Conservation (phyloP, 495 filamentous ascomycete genomes). For the Annulohypoxylon bovei region DNA sequence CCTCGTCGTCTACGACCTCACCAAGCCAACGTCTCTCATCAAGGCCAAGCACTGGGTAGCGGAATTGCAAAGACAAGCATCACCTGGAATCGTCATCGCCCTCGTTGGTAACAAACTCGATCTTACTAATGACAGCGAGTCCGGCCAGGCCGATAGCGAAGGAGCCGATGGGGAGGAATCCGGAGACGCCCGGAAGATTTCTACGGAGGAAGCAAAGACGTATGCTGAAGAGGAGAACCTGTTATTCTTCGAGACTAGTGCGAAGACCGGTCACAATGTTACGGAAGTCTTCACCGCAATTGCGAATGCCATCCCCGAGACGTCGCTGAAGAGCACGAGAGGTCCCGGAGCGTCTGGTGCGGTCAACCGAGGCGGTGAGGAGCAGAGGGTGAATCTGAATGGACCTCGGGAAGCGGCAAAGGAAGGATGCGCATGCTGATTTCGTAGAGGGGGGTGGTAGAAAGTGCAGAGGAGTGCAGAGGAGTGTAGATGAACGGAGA, state of each 20-base stretch:
- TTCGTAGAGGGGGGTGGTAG: not conserved
- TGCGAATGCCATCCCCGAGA: constrained; percentile 95
- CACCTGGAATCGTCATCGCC: constrained; percentile 96
- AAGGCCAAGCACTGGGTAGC: constrained; percentile 99
- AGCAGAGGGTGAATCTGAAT: constrained; percentile 76
- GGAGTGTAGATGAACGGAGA: not conserved
- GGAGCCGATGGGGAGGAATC: constrained; percentile 66
- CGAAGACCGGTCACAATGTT: constrained; percentile 94
- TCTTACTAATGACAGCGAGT: constrained; percentile 69
- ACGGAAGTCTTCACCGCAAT: constrained; percentile 98
- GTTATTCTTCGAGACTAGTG: constrained; percentile 97
- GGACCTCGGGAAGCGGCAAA: constrained; percentile 72
- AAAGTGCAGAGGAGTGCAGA: not conserved
- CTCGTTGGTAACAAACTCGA: constrained; percentile 98
- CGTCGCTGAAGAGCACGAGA: constrained; percentile 86
- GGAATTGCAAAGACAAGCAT: constrained; percentile 96
- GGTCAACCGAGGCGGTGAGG: constrained; percentile 62
- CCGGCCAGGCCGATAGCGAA: constrained; percentile 54
- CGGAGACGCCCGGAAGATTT: constrained; percentile 86
- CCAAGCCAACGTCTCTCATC: constrained; percentile 91
- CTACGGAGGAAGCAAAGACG: constrained; percentile 84
- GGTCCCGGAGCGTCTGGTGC: constrained; percentile 70
- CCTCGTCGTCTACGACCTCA: constrained; percentile 99
- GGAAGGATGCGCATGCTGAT: constrained; percentile 91
- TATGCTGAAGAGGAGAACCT: constrained; percentile 96